Conservation (phyloP, 2,329 filamentous ascomycete species). For the Apiospora arundinis region DNA sequence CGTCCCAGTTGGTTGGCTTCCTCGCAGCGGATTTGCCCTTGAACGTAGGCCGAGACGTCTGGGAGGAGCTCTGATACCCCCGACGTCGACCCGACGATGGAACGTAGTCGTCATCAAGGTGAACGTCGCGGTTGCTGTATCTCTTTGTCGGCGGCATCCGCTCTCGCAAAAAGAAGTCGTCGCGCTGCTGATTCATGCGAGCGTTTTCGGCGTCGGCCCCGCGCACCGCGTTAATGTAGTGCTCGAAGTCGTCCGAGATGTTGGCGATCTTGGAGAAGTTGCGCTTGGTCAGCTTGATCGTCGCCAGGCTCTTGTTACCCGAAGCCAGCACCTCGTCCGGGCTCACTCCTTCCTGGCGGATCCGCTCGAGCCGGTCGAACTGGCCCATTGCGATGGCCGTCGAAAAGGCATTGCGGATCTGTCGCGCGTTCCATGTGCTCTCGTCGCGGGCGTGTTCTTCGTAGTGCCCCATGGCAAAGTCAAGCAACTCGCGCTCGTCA, state of each 20-base stretch:
- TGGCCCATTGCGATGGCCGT: constrained; percentile 32
- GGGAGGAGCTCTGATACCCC: neutral
- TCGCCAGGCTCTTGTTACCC: constrained; percentile 24
- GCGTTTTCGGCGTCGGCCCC: constrained; percentile 26
- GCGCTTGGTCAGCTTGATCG: constrained; percentile 23
- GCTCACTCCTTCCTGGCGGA: constrained; percentile 22
- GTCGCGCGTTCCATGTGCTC: constrained; percentile 33
- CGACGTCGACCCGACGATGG: neutral
- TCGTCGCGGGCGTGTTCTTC: constrained; percentile 20
- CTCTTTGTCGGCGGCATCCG: neutral
- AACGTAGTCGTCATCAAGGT: neutral
- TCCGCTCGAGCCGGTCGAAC: constrained; percentile 24
- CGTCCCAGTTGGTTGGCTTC: neutral
- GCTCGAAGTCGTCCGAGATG: constrained; percentile 29
- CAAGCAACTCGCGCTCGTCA: constrained; percentile 23
- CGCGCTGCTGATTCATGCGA: constrained; percentile 24
- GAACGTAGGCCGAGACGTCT: neutral
- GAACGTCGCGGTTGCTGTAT: neutral
- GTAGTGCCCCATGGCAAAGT: constrained; percentile 28
- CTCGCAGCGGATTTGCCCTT: neutral
- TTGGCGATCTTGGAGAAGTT: constrained; percentile 29
- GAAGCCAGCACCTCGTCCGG: constrained; percentile 22
- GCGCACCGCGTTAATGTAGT: constrained; percentile 22
- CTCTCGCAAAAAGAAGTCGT: constrained; percentile 19
- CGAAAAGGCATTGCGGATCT: constrained; percentile 38